Evolutionary conservation across 441 rosid genomes (phyloP).

Genomic region (Adansonia rubrostipa): DNA sequence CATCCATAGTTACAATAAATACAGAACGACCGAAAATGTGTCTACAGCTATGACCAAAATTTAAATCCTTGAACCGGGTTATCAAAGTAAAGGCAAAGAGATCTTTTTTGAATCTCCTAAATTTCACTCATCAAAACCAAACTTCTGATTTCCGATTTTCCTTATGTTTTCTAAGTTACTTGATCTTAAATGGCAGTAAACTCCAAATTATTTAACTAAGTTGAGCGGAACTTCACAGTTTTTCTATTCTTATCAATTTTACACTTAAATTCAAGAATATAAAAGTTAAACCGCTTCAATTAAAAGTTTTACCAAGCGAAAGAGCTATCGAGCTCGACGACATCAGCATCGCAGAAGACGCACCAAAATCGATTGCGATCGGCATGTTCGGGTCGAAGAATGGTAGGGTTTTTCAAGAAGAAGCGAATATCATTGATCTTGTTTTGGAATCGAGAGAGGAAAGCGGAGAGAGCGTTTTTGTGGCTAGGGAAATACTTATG

Average conservation of each 20-base stretch:
- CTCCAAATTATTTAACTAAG: background rate
- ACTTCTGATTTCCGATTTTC: background rate
- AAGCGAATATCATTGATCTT: slow-evolving; percentile 64
- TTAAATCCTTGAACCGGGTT: too few relatives aligned
- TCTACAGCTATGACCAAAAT: too few relatives aligned
- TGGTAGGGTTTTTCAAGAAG: slow-evolving; percentile 67
- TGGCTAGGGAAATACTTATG: slow-evolving; percentile 84
- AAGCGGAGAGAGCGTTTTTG: slow-evolving; percentile 54
- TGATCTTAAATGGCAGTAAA: background rate
- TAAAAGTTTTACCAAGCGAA: slow-evolving; percentile 60
- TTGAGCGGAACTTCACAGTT: background rate
- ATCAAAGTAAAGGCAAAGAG: background rate
- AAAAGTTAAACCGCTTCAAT: background rate
- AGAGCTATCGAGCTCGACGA: slow-evolving; percentile 65
- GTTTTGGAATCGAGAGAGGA: slow-evolving; percentile 62
- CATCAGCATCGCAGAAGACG: slow-evolving; percentile 75
- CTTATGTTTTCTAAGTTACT: background rate
- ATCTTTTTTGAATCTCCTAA: background rate
- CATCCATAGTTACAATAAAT: too few relatives aligned
- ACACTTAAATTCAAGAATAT: background rate
- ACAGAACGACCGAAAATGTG: too few relatives aligned
- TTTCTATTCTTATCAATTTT: background rate
- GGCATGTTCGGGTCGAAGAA: slow-evolving; percentile 58
- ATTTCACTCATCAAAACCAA: slow-evolving; percentile 11
- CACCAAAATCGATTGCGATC: slow-evolving; percentile 78